phyloP scores from a whole-genome alignment of 257 asterid genomes.

The Scutellaria barbata region DNA sequence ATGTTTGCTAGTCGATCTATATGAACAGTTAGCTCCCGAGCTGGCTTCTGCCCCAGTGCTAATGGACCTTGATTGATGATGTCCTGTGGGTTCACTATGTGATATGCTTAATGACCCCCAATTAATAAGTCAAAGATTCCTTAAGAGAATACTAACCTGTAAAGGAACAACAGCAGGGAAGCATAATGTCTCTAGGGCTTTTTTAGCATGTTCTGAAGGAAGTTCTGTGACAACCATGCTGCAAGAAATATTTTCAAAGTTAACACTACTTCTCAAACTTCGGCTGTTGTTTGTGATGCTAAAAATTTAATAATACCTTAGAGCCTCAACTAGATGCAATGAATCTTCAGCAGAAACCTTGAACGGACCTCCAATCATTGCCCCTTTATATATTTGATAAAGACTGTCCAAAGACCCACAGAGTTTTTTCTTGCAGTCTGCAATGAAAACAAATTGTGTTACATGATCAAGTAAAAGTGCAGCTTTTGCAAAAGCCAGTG shows the following conservation, averaged over 20 bases:
- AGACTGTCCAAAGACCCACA: conserved; percentile 86
- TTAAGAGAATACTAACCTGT: conserved; percentile 62
- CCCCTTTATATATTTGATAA: conserved; percentile 89
- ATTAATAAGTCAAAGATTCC: conserved; percentile 30
- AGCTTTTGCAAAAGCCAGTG: conserved; percentile 17
- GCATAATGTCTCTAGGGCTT: conserved; percentile 89
- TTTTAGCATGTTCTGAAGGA: conserved; percentile 94
- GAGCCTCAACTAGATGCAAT: conserved; percentile 90
- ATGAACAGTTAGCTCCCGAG: conserved; percentile 95
- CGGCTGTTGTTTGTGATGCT: conserved; percentile 24
- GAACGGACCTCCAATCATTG: conserved; percentile 81
- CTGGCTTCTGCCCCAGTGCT: conserved; percentile 78
- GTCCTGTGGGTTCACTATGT: conserved; percentile 65
- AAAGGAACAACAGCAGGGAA: conserved; percentile 77
- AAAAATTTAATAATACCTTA: conserved; percentile 64
- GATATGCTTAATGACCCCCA: conserved; percentile 37
- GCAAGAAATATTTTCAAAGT: conserved; percentile 45
- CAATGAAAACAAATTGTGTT: conserved; percentile 31
- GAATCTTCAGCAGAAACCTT: conserved; percentile 98
- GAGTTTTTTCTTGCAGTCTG: conserved; percentile 93
- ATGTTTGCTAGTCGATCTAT: conserved; percentile 92
- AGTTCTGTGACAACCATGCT: conserved; percentile 94
- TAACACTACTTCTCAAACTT: conserved; percentile 33
- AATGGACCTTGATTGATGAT: conserved; percentile 83
- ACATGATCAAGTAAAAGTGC: conserved; percentile 23